These are phyloP conservation scores for Chrysosporium keratinophilum DNA, from an alignment of 2,329 filamentous ascomycete genomes.

Conservation along the genomic window DNA sequence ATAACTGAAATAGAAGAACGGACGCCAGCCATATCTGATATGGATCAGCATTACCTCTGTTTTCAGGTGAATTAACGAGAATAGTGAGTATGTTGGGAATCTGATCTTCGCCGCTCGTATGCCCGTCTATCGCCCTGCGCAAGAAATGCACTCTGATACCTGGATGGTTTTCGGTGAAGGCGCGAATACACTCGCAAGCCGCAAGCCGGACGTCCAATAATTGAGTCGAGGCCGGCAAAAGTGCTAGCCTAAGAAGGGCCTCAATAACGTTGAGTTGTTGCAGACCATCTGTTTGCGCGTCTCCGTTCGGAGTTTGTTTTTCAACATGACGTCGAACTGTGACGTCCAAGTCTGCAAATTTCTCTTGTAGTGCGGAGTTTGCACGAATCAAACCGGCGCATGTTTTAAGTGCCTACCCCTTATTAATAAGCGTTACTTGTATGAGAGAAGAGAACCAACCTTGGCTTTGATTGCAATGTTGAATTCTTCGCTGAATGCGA, in stretches of 20 bases:
- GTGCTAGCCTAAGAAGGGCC: constrained; percentile 70
- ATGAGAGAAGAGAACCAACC: constrained; percentile 36
- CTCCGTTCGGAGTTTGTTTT: constrained; percentile 29
- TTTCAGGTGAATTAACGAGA: constrained; percentile 57
- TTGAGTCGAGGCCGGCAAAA: constrained; percentile 56
- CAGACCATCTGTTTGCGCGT: constrained; percentile 38
- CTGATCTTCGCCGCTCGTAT: constrained; percentile 65
- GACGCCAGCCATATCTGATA: constrained; percentile 86
- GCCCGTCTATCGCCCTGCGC: constrained; percentile 76
- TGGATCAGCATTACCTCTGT: constrained; percentile 59
- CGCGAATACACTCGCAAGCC: constrained; percentile 81
- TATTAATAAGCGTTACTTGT: constrained; percentile 2
- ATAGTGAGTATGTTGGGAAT: constrained; percentile 82
- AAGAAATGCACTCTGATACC: constrained; percentile 80
- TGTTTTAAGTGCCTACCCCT: constrained; percentile 59
- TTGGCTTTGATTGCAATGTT: constrained; percentile 72
- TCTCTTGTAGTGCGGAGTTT: constrained; percentile 71
- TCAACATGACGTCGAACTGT: constrained; percentile 21
- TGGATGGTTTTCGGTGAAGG: constrained; percentile 75
- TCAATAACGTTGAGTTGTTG: constrained; percentile 80
- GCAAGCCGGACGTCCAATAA: constrained; percentile 73
- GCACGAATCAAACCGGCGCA: constrained; percentile 82
- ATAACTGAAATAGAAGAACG: constrained; percentile 72
- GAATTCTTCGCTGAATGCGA: constrained; percentile 66
- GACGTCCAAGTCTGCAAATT: constrained; percentile 79